A percentile compares a stretch with the other conserved stretches of the same genome.
These are phyloP conservation scores for Albizia julibrissin DNA, from an alignment of 306 rosid species.

Conservation along the genomic window DNA sequence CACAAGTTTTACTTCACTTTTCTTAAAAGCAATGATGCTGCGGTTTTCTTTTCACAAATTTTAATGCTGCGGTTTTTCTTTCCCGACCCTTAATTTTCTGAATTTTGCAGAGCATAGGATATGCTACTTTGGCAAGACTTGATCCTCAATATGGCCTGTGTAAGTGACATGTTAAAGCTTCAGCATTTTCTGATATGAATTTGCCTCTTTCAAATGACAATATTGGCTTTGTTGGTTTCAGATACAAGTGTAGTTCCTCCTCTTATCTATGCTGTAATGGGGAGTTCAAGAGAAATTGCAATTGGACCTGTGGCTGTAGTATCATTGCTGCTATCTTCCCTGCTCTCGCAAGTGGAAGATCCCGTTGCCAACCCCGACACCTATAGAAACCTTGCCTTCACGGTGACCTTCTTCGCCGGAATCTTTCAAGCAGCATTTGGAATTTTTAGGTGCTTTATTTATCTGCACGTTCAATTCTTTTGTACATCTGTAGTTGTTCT, in stretches of 20 bases:
- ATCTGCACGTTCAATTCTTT: slow-evolving; percentile 40
- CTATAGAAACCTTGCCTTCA: slow-evolving; percentile 67
- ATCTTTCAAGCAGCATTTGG: slow-evolving; percentile 82
- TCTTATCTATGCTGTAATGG: slow-evolving; percentile 84
- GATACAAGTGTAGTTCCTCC: slow-evolving; percentile 95
- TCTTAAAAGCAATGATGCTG: neutral
- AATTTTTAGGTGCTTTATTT: slow-evolving; percentile 54
- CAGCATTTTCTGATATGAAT: too few species aligned
- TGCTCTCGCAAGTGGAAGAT: slow-evolving; percentile 62
- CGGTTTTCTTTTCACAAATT: neutral
- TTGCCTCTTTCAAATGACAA: neutral
- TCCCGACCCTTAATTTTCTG: neutral
- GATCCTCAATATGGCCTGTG: slow-evolving; percentile 92
- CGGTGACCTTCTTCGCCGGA: slow-evolving; percentile 88
- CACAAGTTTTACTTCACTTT: neutral
- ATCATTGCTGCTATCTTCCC: slow-evolving; percentile 69
- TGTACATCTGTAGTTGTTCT: slow-evolving; percentile 43
- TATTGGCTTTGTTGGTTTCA: slow-evolving; percentile 24
- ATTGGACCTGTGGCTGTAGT: slow-evolving; percentile 98
- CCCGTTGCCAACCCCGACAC: slow-evolving; percentile 63
- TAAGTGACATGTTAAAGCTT: slow-evolving; percentile 36
- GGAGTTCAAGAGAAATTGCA: slow-evolving; percentile 92
- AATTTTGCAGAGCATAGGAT: slow-evolving; percentile 81
- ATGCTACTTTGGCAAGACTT: slow-evolving; percentile 81
- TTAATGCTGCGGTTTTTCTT: neutral